Evolutionary conservation across 805 yeast species (phyloP).

Genomic region (Yamadazyma tumulicola): DNA sequence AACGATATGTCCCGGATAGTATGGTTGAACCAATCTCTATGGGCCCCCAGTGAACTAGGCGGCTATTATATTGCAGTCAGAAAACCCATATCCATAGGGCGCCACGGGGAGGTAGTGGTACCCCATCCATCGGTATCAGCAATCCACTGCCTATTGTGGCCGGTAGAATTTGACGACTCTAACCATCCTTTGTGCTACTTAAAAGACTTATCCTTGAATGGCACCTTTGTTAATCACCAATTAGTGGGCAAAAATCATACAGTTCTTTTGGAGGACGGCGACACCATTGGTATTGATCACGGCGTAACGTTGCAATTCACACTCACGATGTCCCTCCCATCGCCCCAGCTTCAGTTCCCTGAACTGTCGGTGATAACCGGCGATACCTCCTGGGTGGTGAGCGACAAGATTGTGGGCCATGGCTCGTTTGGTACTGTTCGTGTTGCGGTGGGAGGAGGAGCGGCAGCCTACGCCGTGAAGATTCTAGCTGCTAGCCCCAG

Average conservation of each 20-base stretch:
- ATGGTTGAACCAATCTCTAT: no score
- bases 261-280: constrained; percentile 34
- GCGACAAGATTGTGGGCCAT: constrained; percentile 42
- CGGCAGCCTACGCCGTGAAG: constrained; percentile 48
- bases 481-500: constrained; percentile 19
- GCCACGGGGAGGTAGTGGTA: constrained; percentile 13
- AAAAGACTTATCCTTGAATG: constrained; percentile 51
- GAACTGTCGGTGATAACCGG: no score
- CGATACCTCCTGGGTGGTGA: constrained; percentile 37
- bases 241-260: constrained; percentile 26
- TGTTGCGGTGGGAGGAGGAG: constrained; percentile 23
- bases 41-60: no score
- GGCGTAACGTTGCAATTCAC: background rate
- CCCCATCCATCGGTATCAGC: constrained; percentile 40
- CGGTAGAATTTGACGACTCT: constrained; percentile 46
- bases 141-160: constrained; percentile 48
- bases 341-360: no score
- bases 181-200: constrained; percentile 47
- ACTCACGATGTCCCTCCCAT: no score
- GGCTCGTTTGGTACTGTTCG: constrained; percentile 60
- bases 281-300: constrained; percentile 20
- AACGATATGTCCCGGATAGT: no score
- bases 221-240: constrained; percentile 42
- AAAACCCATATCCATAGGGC: no score
- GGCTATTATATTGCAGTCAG: no score